phyloP scores from a whole-genome alignment of 495 filamentous ascomycete species.

The Penicillium pancosmium region DNA sequence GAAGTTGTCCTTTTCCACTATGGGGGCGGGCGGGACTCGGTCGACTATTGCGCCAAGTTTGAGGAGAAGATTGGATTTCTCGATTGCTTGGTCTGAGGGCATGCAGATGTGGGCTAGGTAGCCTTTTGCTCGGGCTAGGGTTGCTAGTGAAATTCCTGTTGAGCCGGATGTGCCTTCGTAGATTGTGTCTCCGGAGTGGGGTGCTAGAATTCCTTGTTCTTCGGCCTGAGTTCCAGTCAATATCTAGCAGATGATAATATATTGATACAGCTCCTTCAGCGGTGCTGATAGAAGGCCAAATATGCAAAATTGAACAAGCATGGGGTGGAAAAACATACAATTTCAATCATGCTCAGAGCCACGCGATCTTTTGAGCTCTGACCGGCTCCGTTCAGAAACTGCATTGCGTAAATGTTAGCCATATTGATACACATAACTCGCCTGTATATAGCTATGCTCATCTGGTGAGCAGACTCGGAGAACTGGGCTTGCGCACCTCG shows the following conservation, averaged over 20 bases:
- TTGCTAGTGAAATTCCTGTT: constrained; percentile 91
- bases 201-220: constrained; percentile 71
- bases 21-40: constrained; percentile 86
- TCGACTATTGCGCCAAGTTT: constrained; percentile 91
- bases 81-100: constrained; percentile 86
- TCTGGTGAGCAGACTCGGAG: not conserved
- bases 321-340: constrained; percentile 43
- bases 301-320: too few relatives aligned
- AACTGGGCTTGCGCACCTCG: constrained; percentile 56
- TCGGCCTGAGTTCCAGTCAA: constrained; percentile 60
- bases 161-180: constrained; percentile 98
- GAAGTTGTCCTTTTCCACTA: constrained; percentile 87
- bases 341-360: constrained; percentile 82
- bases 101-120: constrained; percentile 96
- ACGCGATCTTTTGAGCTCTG: constrained; percentile 95
- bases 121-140: constrained; percentile 82
- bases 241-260: not conserved
- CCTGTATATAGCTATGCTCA: not conserved
- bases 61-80: constrained; percentile 86
- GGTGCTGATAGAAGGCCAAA: too few relatives aligned
- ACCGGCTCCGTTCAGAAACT: constrained; percentile 92
- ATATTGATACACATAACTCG: too few relatives aligned
- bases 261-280: not conserved
- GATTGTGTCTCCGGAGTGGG: constrained; percentile 84
- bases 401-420: constrained; percentile 2